Evolutionary conservation across 202 grass and related monocot genomes (phyloP).

Genomic region (Cymbopogon flexuosus): DNA sequence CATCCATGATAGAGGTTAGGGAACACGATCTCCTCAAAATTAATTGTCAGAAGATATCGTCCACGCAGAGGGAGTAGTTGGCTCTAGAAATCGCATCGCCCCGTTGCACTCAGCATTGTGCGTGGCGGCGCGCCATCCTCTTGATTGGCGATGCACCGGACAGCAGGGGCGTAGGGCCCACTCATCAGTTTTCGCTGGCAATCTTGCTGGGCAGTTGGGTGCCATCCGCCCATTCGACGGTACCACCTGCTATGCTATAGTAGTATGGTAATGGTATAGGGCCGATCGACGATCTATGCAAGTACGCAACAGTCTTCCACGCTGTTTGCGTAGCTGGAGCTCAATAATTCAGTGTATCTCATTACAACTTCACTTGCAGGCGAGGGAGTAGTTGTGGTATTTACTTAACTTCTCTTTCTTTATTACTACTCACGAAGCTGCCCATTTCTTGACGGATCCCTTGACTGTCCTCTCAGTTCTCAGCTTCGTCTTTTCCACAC

Average conservation of each 20-base stretch:
- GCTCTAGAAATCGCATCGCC: not conserved
- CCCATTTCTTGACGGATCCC: too few species aligned
- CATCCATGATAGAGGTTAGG: not conserved
- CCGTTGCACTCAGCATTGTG: not conserved
- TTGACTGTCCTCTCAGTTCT: not conserved
- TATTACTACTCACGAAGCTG: too few species aligned
- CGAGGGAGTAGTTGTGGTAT: too few species aligned
- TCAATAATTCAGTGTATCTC: not conserved
- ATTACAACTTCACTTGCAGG: not conserved
- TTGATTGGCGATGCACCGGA: not conserved
- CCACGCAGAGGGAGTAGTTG: slow-evolving; percentile 1
- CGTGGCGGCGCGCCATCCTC: not conserved
- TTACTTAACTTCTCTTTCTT: not conserved
- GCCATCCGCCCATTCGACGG: too few species aligned
- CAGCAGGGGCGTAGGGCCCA: not conserved
- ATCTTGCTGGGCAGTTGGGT: not conserved
- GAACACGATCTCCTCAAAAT: not conserved
- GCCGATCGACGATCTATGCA: not conserved
- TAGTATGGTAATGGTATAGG: not conserved
- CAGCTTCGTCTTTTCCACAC: not conserved
- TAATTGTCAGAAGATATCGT: not conserved
- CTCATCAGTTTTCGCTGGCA: not conserved
- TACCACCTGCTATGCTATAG: not conserved
- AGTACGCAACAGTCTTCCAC: too few species aligned
- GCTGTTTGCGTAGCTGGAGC: too few species aligned